Percentiles rank a stretch among this genome's conserved stretches.
phyloP scores from a whole-genome alignment of 73 alveolate species.

The Paramecium octaurelia region DNA sequence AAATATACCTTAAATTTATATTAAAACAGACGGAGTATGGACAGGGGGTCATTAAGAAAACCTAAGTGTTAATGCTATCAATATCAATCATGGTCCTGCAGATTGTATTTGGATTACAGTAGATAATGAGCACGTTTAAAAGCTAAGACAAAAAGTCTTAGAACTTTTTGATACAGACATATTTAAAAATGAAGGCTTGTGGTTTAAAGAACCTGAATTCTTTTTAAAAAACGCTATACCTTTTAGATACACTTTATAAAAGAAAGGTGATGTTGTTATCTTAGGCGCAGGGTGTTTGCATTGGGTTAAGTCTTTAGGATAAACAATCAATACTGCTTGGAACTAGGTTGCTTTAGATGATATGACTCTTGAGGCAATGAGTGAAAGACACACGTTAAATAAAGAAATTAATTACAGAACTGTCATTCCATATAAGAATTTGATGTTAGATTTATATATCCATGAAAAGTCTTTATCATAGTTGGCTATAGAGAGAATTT shows the following conservation, averaged over 20 bases:
- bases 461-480: constrained; percentile 36
- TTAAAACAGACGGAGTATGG: constrained; percentile 77
- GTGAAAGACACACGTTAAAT: constrained; percentile 65
- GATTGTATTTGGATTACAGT: constrained; percentile 71
- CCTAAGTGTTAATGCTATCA: constrained; percentile 68
- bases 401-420: constrained; percentile 55
- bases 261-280: constrained; percentile 67
- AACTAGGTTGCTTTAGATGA: constrained; percentile 66
- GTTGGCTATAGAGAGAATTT: not conserved
- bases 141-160: constrained; percentile 56
- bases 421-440: constrained; percentile 61
- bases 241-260: constrained; percentile 53
- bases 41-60: constrained; percentile 87
- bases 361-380: constrained; percentile 50
- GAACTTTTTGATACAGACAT: constrained; percentile 56
- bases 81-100: constrained; percentile 79
- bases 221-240: constrained; percentile 63
- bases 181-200: constrained; percentile 66
- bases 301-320: constrained; percentile 75
- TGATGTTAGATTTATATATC: constrained; percentile 65
- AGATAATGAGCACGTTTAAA: constrained; percentile 19
- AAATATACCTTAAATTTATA: constrained; percentile 73
- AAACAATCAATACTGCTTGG: constrained; percentile 76
- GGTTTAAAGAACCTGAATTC: constrained; percentile 67
- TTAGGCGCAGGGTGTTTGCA: constrained; percentile 79